A percentile compares a stretch with the other conserved stretches of the same genome.
phyloP scores from a whole-genome alignment of 75 land plant genomes.

The Picea glauca region DNA sequence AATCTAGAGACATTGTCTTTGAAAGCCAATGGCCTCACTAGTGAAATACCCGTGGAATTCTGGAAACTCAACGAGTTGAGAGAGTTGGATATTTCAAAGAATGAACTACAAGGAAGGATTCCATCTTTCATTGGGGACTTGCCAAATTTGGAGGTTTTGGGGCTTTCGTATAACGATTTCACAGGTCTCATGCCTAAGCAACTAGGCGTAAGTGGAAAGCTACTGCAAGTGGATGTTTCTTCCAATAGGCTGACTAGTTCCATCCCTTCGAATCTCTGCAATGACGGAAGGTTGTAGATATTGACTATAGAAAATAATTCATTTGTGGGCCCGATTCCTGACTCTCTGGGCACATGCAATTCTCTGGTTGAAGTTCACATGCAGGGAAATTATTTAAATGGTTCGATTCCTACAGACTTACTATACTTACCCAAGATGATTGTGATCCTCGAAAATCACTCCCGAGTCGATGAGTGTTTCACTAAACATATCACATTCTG shows the following conservation, averaged over 20 bases:
- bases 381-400: too few relatives aligned
- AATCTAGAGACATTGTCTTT: constrained; percentile 52
- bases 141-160: constrained; percentile 49
- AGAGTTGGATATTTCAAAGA: constrained; percentile 65
- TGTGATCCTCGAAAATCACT: too few relatives aligned
- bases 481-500: too few relatives aligned
- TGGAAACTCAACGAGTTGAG: constrained; percentile 36
- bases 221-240: neutral
- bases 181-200: constrained; percentile 25
- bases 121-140: constrained; percentile 57
- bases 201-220: neutral
- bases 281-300: constrained; percentile 48
- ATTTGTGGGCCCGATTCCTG: too few relatives aligned
- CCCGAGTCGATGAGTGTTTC: too few relatives aligned
- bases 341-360: too few relatives aligned
- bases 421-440: too few relatives aligned
- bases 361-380: too few relatives aligned
- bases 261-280: constrained; percentile 35
- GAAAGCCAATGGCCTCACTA: constrained; percentile 48
- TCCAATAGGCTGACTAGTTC: too few relatives aligned
- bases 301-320: too few relatives aligned
- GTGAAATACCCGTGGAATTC: constrained; percentile 56
- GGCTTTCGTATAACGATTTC: constrained; percentile 71
- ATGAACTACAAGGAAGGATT: constrained; percentile 54
- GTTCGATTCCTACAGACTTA: too few relatives aligned